A percentile compares a stretch with the other conserved stretches of the same genome.
phyloP scores from a whole-genome alignment of 129 eudicot genomes.

The Heracleum sosnowskyi region DNA sequence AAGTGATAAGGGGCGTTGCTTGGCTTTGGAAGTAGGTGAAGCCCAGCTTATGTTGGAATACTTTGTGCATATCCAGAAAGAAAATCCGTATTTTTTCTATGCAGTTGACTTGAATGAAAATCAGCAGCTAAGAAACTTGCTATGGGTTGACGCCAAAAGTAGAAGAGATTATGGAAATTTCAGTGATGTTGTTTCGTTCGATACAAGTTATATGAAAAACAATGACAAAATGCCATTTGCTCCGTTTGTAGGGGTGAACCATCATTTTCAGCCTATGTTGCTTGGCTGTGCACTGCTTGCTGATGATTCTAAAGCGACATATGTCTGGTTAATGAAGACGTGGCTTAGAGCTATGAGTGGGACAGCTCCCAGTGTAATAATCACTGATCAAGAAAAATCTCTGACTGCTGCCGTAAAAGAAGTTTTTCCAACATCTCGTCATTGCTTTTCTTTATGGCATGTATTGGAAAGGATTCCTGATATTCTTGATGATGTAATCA shows the following conservation, averaged over 20 bases:
- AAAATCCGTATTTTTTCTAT: conserved; percentile 42
- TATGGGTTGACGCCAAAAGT: conserved; percentile 70
- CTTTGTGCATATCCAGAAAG: conserved; percentile 46
- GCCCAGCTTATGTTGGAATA: conserved; percentile 47
- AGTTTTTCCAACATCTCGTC: conserved; percentile 47
- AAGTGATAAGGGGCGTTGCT: conserved; percentile 35
- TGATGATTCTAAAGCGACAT: conserved; percentile 41
- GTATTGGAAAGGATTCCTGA: conserved; percentile 49
- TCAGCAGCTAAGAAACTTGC: conserved; percentile 47
- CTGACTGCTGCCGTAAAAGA: conserved; percentile 37
- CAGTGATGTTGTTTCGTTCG: conserved; percentile 46
- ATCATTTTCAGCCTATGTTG: conserved; percentile 59
- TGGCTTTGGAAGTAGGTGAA: conserved; percentile 58
- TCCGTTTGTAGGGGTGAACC: conserved; percentile 53
- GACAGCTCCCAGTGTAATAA: conserved; percentile 37
- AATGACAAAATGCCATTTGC: conserved; percentile 53
- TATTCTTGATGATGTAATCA: conserved; percentile 38
- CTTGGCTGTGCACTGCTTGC: conserved; percentile 53
- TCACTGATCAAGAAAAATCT: conserved; percentile 45
- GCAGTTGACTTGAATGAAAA: conserved; percentile 56
- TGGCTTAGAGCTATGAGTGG: conserved; percentile 74
- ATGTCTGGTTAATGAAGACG: conserved; percentile 58
- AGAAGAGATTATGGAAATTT: conserved; percentile 50
- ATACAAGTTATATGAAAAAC: conserved; percentile 36
- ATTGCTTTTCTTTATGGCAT: conserved; percentile 56